Base-by-base conservation (phyloP, 306 rosid genomes). In the Citrullus colocynthis region DNA sequence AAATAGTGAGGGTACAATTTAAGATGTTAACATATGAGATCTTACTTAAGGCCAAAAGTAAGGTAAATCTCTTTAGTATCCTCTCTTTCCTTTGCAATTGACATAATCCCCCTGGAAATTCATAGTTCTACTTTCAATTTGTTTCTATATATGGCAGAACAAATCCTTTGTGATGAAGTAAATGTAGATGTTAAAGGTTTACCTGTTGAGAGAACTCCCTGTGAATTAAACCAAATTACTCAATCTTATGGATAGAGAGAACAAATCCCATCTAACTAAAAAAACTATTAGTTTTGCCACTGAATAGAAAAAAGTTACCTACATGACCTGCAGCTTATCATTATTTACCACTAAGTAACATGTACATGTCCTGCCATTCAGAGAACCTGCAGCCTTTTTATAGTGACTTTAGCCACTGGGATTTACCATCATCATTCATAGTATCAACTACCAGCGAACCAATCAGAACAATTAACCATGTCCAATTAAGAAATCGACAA, bases 201-300 rank as follows among this genome's bases (percentile, higher is more conserved):
- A 32, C 78, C 12, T 4, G 6, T 71, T 28, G 1, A 15, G 49
- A 36, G 73, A 36, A 66, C 18, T 45, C 49, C 16, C 16, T 1
- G 10, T 42, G 73, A 63, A 63, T 37, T 66, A 60, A 76, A 48
- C 32, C 59, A 66, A 83, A 77, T 51, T 32, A 65, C 42, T 61
- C 51, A 52, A 60, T 64, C 49, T 3, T 52, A 48, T 9, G 49
- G 49, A 52, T 71, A 18, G 79, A 18, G 79, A 64, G 13, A 69
- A 80, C 57, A 78, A 57, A 67, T 3, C 71, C 62, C 63, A 73
- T 42, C 17, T 36, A 37, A 48, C 45, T 12, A 45, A 9, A 7
- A 39, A 39, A 17, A 64, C 18, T 66, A 39, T 66, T 66, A 39
- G 6, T 66, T 37, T 18, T n/a, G 34, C 32, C 17, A 39, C 32